Percentiles rank a stretch among this genome's conserved stretches.
Conservation (phyloP, 2,329 filamentous ascomycete genomes). For the Apiospora rasikravindrae region DNA sequence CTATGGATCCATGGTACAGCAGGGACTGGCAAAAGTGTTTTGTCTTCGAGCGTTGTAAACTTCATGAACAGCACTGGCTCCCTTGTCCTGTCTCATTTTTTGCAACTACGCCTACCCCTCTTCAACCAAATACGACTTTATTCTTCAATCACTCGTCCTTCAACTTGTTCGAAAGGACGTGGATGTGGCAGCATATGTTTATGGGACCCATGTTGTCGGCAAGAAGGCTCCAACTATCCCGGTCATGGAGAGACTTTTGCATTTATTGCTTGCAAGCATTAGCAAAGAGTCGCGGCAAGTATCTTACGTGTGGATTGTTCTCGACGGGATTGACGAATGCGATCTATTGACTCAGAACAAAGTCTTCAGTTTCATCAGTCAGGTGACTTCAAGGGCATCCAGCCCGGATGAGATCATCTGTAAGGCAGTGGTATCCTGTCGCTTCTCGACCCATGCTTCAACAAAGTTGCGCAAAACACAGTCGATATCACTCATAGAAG, state of each 20-base stretch:
- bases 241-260: constrained; percentile 33
- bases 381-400: constrained; percentile 16
- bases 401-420: constrained; percentile 25
- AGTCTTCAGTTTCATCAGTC: constrained; percentile 20
- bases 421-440: constrained; percentile 37
- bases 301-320: constrained; percentile 33
- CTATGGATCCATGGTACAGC: constrained; percentile 42
- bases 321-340: constrained; percentile 38
- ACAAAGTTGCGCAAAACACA: constrained; percentile 28
- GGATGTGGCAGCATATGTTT: constrained; percentile 35
- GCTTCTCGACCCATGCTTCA: constrained; percentile 26
- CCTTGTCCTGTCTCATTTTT: constrained; percentile 41
- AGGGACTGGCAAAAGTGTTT: constrained; percentile 44
- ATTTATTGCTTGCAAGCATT: constrained; percentile 23
- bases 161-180: constrained; percentile 35
- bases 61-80: constrained; percentile 32
- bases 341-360: constrained; percentile 26
- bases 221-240: constrained; percentile 27
- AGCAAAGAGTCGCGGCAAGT: constrained; percentile 21
- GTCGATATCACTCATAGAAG: constrained; percentile 33
- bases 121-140: constrained; percentile 40
- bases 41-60: constrained; percentile 36
- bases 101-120: constrained; percentile 39
- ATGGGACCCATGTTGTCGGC: constrained; percentile 30
- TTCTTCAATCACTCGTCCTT: constrained; percentile 38